Conservation (phyloP, 2,329 filamentous ascomycete species). For the Geosmithia morbida region DNA sequence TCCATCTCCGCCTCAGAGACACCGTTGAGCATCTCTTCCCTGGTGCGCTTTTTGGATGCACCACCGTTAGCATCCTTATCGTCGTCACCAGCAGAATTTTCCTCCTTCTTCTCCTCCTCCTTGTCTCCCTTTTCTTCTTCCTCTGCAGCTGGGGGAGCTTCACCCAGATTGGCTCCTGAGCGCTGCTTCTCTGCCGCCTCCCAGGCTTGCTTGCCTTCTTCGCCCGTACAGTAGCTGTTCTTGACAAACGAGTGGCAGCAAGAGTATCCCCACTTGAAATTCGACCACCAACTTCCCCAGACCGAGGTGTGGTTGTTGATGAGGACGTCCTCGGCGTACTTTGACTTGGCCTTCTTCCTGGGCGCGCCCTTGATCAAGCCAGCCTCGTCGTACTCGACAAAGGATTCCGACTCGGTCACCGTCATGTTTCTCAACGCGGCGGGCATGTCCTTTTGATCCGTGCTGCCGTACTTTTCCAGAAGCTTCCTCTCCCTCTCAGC, state of each 20-base stretch:
- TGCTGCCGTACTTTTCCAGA: conserved; percentile 69
- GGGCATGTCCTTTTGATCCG: conserved; percentile 39
- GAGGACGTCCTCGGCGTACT: conserved; percentile 78
- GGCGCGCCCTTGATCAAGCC: conserved; percentile 82
- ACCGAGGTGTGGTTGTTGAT: conserved; percentile 85
- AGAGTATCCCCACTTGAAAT: conserved; percentile 90
- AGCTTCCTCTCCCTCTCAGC: conserved; percentile 55
- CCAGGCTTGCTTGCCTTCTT: conserved; percentile 70
- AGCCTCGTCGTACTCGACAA: conserved; percentile 87
- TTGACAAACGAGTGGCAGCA: conserved; percentile 91
- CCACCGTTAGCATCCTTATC: conserved; percentile 16
- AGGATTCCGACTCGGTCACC: conserved; percentile 69
- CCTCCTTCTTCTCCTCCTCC: conserved; percentile 6
- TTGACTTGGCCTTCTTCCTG: conserved; percentile 65
- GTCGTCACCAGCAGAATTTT: conserved; percentile 3
- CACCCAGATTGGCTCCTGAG: conserved; percentile 27
- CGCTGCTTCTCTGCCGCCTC: conserved; percentile 56
- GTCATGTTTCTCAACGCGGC: conserved; percentile 50
- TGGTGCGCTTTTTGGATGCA: conserved; percentile 51
- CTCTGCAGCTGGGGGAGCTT: conserved; percentile 12
- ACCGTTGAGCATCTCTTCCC: conserved; percentile 65
- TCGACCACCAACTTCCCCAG: conserved; percentile 96
- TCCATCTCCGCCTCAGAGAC: conserved; percentile 78
- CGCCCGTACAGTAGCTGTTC: conserved; percentile 95
- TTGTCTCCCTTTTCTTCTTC: conserved; percentile 12